Percentiles rank a stretch among this genome's conserved stretches.
These are phyloP conservation scores for Ceratocystis cubensis DNA, from an alignment of 2,329 filamentous ascomycete genomes.

Conservation along the genomic window DNA sequence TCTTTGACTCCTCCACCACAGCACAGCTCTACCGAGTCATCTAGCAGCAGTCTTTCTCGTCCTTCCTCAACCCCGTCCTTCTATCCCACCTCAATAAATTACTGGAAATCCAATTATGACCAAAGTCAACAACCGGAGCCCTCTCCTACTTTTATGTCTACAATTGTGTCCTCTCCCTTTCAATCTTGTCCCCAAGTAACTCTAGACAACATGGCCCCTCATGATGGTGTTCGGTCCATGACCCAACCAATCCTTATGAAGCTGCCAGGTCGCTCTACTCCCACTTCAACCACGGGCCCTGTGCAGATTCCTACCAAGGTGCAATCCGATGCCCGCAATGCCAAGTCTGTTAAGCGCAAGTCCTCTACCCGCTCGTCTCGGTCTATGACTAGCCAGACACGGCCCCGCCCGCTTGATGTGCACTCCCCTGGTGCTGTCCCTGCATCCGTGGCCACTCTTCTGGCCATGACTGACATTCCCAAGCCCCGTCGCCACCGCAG, in stretches of 20 bases:
- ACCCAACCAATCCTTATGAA: slow-evolving; percentile 16
- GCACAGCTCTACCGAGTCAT: slow-evolving; percentile 1
- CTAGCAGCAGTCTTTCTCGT: slow-evolving; percentile 10
- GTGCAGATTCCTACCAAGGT: slow-evolving; percentile 41
- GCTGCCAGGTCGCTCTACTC: slow-evolving; percentile 19
- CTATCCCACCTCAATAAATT: slow-evolving; percentile 6
- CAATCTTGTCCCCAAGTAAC: slow-evolving; percentile 4
- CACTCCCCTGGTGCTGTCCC: slow-evolving; percentile 44
- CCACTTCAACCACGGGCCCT: slow-evolving; percentile 33
- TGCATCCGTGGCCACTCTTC: slow-evolving; percentile 46
- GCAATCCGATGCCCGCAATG: slow-evolving; percentile 1
- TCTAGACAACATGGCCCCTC: slow-evolving; percentile 12
- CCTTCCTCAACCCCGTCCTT: slow-evolving; percentile 16
- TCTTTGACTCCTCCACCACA: slow-evolving; percentile 11
- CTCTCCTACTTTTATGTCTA: slow-evolving; percentile 14
- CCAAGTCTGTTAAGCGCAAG: slow-evolving; percentile 15
- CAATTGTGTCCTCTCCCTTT: slow-evolving; percentile 19
- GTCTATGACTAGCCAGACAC: slow-evolving; percentile 27
- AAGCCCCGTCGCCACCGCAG: slow-evolving; percentile 28
- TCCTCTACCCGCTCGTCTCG: slow-evolving; percentile 30
- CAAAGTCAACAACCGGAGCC: slow-evolving; percentile 21
- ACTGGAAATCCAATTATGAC: slow-evolving; percentile 21
- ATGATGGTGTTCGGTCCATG: slow-evolving; percentile 5
- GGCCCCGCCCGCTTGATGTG: slow-evolving; percentile 30
- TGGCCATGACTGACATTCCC: slow-evolving; percentile 51